phyloP scores from a whole-genome alignment of 257 asterid genomes.

The Marsdenia floribunda region DNA sequence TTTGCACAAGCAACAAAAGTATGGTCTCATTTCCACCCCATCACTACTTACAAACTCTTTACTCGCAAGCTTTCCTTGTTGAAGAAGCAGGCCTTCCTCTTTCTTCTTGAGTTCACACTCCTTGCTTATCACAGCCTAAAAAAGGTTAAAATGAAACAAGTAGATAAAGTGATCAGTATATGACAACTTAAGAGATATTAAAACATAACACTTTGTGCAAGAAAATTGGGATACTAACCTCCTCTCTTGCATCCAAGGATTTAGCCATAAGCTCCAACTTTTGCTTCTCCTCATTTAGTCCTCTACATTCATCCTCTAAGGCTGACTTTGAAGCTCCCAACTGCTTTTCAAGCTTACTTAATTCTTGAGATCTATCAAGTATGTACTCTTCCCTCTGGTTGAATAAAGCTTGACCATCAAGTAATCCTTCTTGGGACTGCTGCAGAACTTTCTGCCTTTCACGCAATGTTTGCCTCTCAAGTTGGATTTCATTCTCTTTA shows the following conservation, averaged over 20 bases:
- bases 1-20: neutral
- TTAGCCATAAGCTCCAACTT: constrained; percentile 47
- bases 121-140: constrained; percentile 52
- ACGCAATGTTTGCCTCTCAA: constrained; percentile 65
- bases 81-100: constrained; percentile 68
- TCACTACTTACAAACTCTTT: constrained; percentile 65
- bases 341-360: constrained; percentile 59
- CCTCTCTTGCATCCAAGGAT: constrained; percentile 72
- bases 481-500: constrained; percentile 73
- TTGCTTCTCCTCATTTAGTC: constrained; percentile 46
- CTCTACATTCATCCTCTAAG: constrained; percentile 49
- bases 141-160: constrained; percentile 6
- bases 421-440: constrained; percentile 66
- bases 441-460: constrained; percentile 75
- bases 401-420: constrained; percentile 74
- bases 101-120: constrained; percentile 58
- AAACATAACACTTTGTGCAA: neutral
- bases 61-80: constrained; percentile 59
- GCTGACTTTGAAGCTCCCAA: constrained; percentile 45
- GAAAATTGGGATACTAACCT: constrained; percentile 37
- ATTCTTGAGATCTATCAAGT: constrained; percentile 58
- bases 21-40: neutral
- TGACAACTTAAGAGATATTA: constrained; percentile 16
- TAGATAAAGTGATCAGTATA: neutral
- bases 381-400: constrained; percentile 83